Evolutionary conservation across 257 asterid genomes (phyloP), one percentile per base, ranked within the genome.

Genomic region (Catharanthus roseus): DNA sequence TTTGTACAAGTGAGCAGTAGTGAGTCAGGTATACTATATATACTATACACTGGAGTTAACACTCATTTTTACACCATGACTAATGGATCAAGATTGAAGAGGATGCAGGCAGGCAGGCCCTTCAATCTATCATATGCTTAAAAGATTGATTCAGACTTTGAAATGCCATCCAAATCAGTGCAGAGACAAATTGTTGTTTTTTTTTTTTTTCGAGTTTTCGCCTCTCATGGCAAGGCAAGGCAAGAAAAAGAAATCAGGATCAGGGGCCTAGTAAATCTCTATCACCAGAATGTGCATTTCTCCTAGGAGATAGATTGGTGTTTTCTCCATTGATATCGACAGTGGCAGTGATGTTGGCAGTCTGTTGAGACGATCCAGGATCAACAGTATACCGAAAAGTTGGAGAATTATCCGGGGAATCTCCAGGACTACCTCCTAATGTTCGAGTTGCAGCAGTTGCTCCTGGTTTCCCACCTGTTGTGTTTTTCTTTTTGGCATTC

Each of bases 401-500:
- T 12, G 84, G 80, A 58, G 86, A 74, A 72, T 36, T 28, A 0
- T 82, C 88, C 0, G 89, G 83, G 1, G 91, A 78, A 18, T 42
- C 80, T 1, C 80, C 69, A 24, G 75, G 87, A 66, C 84, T 73
- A 45, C 77, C 97, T 36, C 92, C 96, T 34, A 84, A 19, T 72
- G 73, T 79, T 0, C 71, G 79, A 0, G 87, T 76, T 69, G 66
- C 71, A 2, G 66, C 71, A 2, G 71, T 23, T 3, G 58, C 67
- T 61, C 53, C 79, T 34, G 53, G 29, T 57, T 67, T 51, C 18
- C 3, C 44, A n/a, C n/a, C n/a, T n/a, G n/a, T n/a, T 1, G 57
- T 63, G 26, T 56, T 68, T 74, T 83, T 88, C 76, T 87, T 86
- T 84, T 86, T 89, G 0, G 90, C 88, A 63, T 83, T 84, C 77